Conservation (phyloP, 2,329 filamentous ascomycete species). For the Claviceps fusiformis region DNA sequence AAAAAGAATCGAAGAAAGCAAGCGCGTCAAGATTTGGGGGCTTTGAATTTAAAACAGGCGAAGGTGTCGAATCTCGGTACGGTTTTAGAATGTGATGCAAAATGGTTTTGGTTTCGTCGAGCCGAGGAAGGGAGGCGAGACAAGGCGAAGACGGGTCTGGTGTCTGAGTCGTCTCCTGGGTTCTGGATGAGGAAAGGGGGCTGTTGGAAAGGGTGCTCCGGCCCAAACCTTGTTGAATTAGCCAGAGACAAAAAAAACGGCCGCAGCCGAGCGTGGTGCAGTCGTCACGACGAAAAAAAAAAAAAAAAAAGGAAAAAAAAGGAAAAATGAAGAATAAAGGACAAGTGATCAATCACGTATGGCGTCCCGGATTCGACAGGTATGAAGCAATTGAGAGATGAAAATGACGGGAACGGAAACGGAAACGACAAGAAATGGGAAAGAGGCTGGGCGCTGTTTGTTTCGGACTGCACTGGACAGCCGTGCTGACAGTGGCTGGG, state of each 20-base stretch:
- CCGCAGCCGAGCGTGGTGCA: background rate
- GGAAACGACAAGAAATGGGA: background rate
- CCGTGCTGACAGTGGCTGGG: background rate
- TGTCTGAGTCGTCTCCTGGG: background rate
- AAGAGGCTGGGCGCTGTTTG: background rate
- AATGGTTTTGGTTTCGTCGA: background rate
- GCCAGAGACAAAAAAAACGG: background rate
- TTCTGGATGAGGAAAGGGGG: constrained; percentile 3
- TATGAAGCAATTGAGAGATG: background rate
- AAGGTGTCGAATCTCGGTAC: background rate
- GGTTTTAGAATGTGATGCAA: background rate
- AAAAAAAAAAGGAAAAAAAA: background rate
- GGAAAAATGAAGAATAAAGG: background rate
- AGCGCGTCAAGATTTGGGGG: background rate
- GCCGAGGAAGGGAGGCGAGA: background rate
- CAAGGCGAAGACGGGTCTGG: background rate
- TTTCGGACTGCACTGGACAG: background rate
- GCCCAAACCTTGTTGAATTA: background rate
- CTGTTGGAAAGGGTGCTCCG: background rate
- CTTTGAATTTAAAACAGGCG: background rate
- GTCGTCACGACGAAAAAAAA: background rate
- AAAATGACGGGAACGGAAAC: background rate
- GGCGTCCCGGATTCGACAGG: background rate
- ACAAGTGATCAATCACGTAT: background rate
- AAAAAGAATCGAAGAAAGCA: background rate